Evolutionary conservation across 2,329 filamentous ascomycete species (phyloP), one percentile per base, ranked within the genome.

Genomic region (Claviceps sp.): DNA sequence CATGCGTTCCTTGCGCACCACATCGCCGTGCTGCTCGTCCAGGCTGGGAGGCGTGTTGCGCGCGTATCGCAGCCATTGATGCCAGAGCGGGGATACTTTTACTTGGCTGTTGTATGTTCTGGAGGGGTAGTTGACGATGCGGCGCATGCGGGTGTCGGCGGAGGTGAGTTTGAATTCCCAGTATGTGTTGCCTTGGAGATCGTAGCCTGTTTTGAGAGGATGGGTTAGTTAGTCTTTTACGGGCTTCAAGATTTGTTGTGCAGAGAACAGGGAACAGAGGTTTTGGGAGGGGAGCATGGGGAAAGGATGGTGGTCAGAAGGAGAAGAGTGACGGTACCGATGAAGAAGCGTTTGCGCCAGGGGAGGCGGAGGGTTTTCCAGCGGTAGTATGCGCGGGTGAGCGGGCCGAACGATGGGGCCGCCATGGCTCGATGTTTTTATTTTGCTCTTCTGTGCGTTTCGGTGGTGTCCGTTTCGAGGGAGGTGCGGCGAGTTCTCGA

Each of bases 31-130:
- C 63, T 84, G 79, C 63, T 85, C 82, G 1, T 67, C 65, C 11
- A 84, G 63, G 2, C 70, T 74, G 1, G 82, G 82, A 2, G 81
- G 70, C 0, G 73, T 63, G 2, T 61, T 55, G 20, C 82, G 76
- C 46, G 75, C 78, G 63, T 84, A 72, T 16, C 82, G 78, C 48
- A 85, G 71, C 82, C 82, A 85, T 61, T 84, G 81, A 65, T 84
- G 81, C 82, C 82, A 85, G 56, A 74, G 72, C 11, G 82, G 81
- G 50, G 75, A 69, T 54, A 84, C 79, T 52, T 66, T 66, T 51
- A 84, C 73, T 37, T 78, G 72, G 59, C 72, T 76, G 60, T 72
- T 70, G 62, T 79, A 77, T 2, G 74, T 73, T 44, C 69, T 69
- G 48, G 70, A 66, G 11, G 79, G 78, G 64, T 78, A 81, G 58